Percentiles rank a stretch among this genome's conserved stretches.
Evolutionary conservation across 139 green algal genomes (phyloP).

Genomic region (Pedinophyceae sp.): DNA sequence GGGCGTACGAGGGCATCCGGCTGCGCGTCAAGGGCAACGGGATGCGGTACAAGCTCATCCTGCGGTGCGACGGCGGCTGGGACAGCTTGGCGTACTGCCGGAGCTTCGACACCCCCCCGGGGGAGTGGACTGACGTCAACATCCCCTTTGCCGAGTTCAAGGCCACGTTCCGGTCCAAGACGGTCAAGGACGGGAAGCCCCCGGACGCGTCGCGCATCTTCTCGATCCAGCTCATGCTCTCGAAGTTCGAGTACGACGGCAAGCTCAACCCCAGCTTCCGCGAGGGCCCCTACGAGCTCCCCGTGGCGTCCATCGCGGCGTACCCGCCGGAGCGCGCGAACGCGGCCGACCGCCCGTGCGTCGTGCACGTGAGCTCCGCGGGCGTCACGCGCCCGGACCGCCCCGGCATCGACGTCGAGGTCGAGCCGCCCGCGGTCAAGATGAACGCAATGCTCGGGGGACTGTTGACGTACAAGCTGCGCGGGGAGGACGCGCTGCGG

Average conservation of each 20-base stretch:
- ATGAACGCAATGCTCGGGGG: conserved; percentile 80
- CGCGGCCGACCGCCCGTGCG: conserved; percentile 16
- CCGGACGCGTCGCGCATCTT: conserved; percentile 40
- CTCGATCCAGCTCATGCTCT: conserved; percentile 69
- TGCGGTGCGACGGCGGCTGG: conserved; percentile 56
- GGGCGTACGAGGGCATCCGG: conserved; percentile 7
- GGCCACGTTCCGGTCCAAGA: conserved; percentile 58
- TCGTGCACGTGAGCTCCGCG: conserved; percentile 44
- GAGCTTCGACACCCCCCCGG: conserved; percentile 13
- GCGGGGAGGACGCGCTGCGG: conserved; percentile 58
- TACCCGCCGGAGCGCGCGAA: conserved; percentile 47
- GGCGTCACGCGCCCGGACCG: conserved; percentile 67
- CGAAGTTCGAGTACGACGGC: conserved; percentile 91
- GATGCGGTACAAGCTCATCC: conserved; percentile 76
- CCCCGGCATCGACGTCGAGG: conserved; percentile 43
- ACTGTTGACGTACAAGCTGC: conserved; percentile 79
- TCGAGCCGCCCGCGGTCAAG: conserved; percentile 70
- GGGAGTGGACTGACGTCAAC: conserved; percentile 48
- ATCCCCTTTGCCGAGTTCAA: conserved; percentile 68
- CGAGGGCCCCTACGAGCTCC: conserved; percentile 57
- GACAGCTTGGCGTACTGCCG: conserved; percentile 67
- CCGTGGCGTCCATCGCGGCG: conserved; percentile 35
- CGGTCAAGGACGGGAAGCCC: conserved; percentile 15
- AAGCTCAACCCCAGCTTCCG: conserved; percentile 73
- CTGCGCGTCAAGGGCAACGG: conserved; percentile 43